Evolutionary conservation across 169 alveolate genomes (phyloP), one percentile per base, ranked within the genome.

Genomic region (Plasmodium blacklocki): DNA sequence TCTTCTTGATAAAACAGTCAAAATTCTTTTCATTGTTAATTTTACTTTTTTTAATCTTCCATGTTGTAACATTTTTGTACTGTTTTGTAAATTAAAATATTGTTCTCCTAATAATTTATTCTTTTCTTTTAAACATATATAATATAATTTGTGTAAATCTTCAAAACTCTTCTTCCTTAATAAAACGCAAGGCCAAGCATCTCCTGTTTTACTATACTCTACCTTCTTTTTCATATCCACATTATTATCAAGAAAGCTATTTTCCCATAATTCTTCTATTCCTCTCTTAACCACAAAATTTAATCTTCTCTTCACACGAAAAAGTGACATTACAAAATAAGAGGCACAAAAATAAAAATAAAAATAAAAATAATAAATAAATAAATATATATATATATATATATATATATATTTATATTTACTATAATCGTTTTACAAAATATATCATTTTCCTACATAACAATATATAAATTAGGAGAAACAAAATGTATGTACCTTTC

Each of bases 131-230:
- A 95, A 72, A 50, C 97, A 93, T 23, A 95, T 73, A 73, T 93
- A 95, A 92, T 96, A 95, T 18, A 95, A 93, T 68, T 93, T 95
- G 59, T 96, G 95, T 54, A 95, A 89, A 64, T 95, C 97, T 9
- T 95, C 96, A 60, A 95, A 95, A 71, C 96, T 94, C 76, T 95
- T 95, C 73, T 86, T 76, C 49, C 97, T 90, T 43, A 95, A 93
- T 64, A 95, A 73, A 64, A 91, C 91, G 29, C 97, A 93, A 12
- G 98, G 97, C 98, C 98, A 95, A 0, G 97, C 95, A 63, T 94
- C 95, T 8, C 97, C 97, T 43, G 97, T 62, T 60, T 78, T 93
- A 5, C 96, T 94, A 49, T 89, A 78, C 39, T 88, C 88, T n/a
- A 66, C 4, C 52, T 93, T 93, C 63, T 91, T 95, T 58, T 68